A percentile compares a stretch with the other conserved stretches of the same genome.
Evolutionary conservation across 371 early-diverging fungal genomes (phyloP).

Genomic region (Modicella reniformis): DNA sequence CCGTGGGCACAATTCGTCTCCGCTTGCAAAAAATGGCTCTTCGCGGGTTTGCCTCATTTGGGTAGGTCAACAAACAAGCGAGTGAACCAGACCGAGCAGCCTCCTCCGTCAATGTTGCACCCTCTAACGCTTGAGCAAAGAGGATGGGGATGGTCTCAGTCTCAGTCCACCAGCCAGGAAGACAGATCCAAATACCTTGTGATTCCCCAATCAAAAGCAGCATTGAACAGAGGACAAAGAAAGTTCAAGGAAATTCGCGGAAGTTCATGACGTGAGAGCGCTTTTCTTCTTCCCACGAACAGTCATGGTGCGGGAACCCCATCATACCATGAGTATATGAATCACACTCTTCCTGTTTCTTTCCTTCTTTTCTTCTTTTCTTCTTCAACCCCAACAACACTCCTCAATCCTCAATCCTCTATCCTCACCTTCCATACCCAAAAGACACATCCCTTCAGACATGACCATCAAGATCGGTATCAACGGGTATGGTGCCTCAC

Average conservation of each 20-base stretch:
- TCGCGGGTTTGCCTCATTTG: background rate
- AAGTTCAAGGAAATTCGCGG: constrained; percentile 12
- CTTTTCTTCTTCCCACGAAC: background rate
- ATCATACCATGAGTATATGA: background rate
- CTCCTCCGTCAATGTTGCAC: too few relatives aligned
- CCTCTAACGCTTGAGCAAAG: too few relatives aligned
- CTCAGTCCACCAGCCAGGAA: too few relatives aligned
- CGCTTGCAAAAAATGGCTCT: background rate
- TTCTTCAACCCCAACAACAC: constrained; percentile 25
- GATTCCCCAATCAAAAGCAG: too few relatives aligned
- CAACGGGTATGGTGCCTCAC: constrained; percentile 80
- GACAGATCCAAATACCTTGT: too few relatives aligned
- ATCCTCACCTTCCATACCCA: too few relatives aligned
- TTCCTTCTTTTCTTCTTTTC: constrained; percentile 9
- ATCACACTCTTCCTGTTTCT: background rate
- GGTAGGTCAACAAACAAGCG: too few relatives aligned
- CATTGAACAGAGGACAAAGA: background rate
- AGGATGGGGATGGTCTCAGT: too few relatives aligned
- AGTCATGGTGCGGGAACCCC: background rate
- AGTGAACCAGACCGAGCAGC: background rate
- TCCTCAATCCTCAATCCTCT: background rate
- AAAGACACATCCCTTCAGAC: constrained; percentile 5
- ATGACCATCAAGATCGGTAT: constrained; percentile 86
- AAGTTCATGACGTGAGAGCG: background rate
- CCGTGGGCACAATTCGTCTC: constrained; percentile 38